phyloP scores from a whole-genome alignment of 192 early-diverging fungal genomes.

The Jimgerdemannia lactiflua region DNA sequence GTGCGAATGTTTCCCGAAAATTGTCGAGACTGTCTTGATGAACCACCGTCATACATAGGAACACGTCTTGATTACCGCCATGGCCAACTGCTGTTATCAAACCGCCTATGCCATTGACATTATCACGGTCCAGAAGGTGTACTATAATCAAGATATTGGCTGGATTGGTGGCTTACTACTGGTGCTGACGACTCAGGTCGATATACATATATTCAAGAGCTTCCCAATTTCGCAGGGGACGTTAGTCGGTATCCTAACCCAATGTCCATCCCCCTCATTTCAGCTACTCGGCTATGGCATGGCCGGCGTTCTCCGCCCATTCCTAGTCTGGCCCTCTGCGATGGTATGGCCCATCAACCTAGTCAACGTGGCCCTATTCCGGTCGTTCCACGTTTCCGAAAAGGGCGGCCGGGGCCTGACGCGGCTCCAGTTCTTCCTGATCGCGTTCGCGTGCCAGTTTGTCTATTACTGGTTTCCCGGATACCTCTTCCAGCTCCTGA shows the following conservation, averaged over 20 bases:
- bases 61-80: conserved; percentile 56
- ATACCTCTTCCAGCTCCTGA: conserved; percentile 40
- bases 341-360: conserved; percentile 91
- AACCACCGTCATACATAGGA: conserved; percentile 23
- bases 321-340: conserved; percentile 77
- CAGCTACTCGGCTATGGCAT: conserved; percentile 47
- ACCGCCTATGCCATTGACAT: conserved; percentile 60
- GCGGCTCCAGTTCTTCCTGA: conserved; percentile 39
- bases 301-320: conserved; percentile 71
- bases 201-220: neutral
- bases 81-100: conserved; percentile 44
- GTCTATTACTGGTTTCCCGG: conserved; percentile 47
- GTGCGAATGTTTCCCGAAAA: no score
- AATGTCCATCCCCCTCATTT: no score
- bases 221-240: no score
- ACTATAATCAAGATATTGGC: conserved; percentile 50
- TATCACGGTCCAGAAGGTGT: conserved; percentile 51
- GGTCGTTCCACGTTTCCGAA: conserved; percentile 59
- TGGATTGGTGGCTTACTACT: conserved; percentile 52
- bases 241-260: no score
- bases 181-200: conserved; percentile 41
- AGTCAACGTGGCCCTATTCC: conserved; percentile 74
- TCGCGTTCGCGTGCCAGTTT: conserved; percentile 29
- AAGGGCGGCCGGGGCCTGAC: conserved; percentile 3
- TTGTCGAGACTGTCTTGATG: no score